Conservation (phyloP, 352 stramenopile genomes). For the Phytophthora cactorum region DNA sequence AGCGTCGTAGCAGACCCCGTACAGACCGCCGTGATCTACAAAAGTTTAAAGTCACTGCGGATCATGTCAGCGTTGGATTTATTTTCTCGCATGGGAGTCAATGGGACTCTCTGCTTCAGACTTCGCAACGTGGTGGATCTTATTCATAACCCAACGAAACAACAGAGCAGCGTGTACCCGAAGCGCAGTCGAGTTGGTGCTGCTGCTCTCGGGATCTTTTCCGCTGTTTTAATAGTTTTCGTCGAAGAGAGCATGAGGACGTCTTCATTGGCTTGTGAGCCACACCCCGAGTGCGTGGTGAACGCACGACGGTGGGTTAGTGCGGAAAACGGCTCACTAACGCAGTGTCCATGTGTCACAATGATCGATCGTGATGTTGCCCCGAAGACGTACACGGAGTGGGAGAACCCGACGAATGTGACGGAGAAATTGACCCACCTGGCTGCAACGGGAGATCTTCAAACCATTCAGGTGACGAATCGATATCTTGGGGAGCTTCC, state of each 20-base stretch:
- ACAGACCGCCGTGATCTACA: conserved; percentile 30
- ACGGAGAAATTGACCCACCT: neutral
- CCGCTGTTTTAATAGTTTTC: conserved; percentile 13
- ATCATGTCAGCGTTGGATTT: conserved; percentile 35
- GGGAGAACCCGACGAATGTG: conserved; percentile 13
- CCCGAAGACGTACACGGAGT: conserved; percentile 14
- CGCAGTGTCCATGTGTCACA: conserved; percentile 18
- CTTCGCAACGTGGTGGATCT: conserved; percentile 14
- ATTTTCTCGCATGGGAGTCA: conserved; percentile 39
- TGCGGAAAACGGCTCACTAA: conserved; percentile 11
- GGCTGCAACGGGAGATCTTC: neutral
- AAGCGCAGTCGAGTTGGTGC: conserved; percentile 8
- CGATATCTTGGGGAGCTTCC: conserved; percentile 21
- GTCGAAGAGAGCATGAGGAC: conserved; percentile 8
- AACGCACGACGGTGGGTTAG: conserved; percentile 9
- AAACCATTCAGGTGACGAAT: conserved; percentile 46
- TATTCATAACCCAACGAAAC: conserved; percentile 6
- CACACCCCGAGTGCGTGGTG: conserved; percentile 20
- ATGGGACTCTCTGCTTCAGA: conserved; percentile 32
- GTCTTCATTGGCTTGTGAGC: conserved; percentile 7
- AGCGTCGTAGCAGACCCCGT: conserved; percentile 30
- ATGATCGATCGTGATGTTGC: conserved; percentile 20
- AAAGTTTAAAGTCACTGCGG: conserved; percentile 41
- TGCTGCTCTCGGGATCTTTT: conserved; percentile 20
- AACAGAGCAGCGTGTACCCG: conserved; percentile 18